Conservation (phyloP, 176 grass and related monocot genomes). For the Triticum timopheevii region DNA sequence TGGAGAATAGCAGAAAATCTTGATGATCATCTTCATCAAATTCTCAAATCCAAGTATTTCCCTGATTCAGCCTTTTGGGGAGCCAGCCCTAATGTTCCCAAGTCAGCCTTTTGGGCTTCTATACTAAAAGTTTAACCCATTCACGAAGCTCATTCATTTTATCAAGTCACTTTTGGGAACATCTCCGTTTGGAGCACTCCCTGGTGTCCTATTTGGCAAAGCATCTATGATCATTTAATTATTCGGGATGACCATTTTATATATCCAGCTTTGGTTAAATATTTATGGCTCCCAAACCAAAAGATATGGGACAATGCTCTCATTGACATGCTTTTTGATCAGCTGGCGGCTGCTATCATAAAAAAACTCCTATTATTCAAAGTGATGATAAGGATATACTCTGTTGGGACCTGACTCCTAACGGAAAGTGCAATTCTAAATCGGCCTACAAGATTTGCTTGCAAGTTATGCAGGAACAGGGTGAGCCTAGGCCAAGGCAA, state of each 20-base stretch:
- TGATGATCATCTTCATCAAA: too few relatives aligned
- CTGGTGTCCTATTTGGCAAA: background rate
- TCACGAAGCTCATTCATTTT: background rate
- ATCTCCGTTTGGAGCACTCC: background rate
- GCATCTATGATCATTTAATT: background rate
- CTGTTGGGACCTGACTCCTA: background rate
- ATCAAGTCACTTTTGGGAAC: background rate
- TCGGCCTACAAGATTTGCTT: background rate
- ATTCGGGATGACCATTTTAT: background rate
- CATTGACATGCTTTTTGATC: background rate
- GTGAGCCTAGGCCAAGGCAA: too few relatives aligned
- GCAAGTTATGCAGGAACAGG: background rate
- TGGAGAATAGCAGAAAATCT: too few relatives aligned
- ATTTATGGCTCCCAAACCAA: background rate
- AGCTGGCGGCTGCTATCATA: background rate
- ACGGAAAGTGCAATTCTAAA: background rate
- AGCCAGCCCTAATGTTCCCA: background rate
- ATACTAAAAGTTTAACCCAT: background rate
- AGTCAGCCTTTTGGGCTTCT: background rate
- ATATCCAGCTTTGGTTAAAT: background rate
- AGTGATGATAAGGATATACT: background rate
- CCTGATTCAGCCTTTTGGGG: too few relatives aligned
- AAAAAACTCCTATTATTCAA: background rate
- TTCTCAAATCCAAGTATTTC: too few relatives aligned
- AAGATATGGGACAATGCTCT: background rate